Evolutionary conservation across 2,329 filamentous ascomycete species (phyloP).

Genomic region (Iodosphaeria phyllophila): DNA sequence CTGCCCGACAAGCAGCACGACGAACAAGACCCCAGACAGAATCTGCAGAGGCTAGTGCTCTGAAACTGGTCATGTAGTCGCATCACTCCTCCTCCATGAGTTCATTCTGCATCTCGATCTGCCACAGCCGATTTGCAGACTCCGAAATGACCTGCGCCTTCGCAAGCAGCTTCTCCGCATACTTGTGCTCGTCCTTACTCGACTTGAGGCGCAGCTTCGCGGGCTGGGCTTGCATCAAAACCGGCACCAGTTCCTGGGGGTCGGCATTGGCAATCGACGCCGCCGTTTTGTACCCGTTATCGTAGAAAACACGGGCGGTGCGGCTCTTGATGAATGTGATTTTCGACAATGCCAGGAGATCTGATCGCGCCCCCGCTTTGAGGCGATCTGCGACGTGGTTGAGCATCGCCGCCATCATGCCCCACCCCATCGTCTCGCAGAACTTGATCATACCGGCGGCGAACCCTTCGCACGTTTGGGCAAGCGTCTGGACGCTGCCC

Average conservation of each 20-base stretch:
- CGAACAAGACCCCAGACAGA: no score
- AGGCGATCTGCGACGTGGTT: conserved; percentile 62
- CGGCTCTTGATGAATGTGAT: conserved; percentile 62
- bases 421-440: conserved; percentile 60
- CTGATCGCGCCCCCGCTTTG: conserved; percentile 51
- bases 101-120: conserved; percentile 30
- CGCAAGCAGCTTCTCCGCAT: conserved; percentile 40
- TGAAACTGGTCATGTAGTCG: conserved; percentile 5
- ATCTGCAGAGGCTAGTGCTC: not conserved
- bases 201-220: conserved; percentile 39
- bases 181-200: conserved; percentile 37
- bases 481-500: conserved; percentile 51
- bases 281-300: conserved; percentile 54
- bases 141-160: conserved; percentile 52
- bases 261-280: conserved; percentile 51
- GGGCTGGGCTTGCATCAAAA: conserved; percentile 57
- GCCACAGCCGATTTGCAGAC: conserved; percentile 53
- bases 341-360: conserved; percentile 51
- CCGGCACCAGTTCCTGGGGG: conserved; percentile 45
- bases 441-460: conserved; percentile 67
- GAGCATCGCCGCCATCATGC: conserved; percentile 49
- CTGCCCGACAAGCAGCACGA: no score
- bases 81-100: conserved; percentile 27
- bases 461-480: conserved; percentile 61
- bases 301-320: conserved; percentile 56